A percentile compares a stretch with the other conserved stretches of the same genome.
These are phyloP conservation scores for Acidomyces sp. DNA, from an alignment of 495 filamentous ascomycete genomes.

Conservation along the genomic window DNA sequence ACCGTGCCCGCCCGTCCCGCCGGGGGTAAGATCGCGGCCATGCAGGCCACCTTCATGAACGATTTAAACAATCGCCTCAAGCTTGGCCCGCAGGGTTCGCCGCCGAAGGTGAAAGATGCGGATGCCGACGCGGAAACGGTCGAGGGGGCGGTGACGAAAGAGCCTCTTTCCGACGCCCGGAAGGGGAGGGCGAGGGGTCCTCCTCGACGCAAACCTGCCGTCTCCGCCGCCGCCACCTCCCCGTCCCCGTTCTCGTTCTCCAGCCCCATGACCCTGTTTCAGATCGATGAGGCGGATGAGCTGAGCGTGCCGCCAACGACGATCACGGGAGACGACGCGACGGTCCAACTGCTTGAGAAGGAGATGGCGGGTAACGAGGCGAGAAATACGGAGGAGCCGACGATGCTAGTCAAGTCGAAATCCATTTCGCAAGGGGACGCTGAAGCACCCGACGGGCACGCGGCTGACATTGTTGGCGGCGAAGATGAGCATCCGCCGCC, in stretches of 20 bases:
- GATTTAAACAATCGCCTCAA: conserved; percentile 79
- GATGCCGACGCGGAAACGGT: conserved; percentile 10
- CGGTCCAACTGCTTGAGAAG: background rate
- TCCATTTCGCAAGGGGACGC: no score
- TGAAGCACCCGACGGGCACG: no score
- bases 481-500: no score
- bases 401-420: background rate
- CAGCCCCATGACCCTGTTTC: conserved; percentile 7
- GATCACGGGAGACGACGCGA: background rate
- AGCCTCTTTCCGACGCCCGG: conserved; percentile 67
- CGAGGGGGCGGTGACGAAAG: conserved; percentile 51
- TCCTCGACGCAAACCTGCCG: conserved; percentile 59
- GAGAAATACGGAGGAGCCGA: background rate
- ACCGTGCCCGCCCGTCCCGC: conserved; percentile 66
- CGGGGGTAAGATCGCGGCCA: conserved; percentile 75
- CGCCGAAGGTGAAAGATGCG: conserved; percentile 45
- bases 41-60: conserved; percentile 80
- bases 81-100: conserved; percentile 60
- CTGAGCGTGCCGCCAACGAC: conserved; percentile 1
- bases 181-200: conserved; percentile 86
- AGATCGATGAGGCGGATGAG: conserved; percentile 16
- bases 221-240: conserved; percentile 15
- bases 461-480: no score
- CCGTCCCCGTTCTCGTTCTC: conserved; percentile 8
- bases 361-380: background rate